A percentile compares a stretch with the other conserved stretches of the same genome.
Conservation (phyloP, 148 eudicot species). For the Vaccinium darrowii region DNA sequence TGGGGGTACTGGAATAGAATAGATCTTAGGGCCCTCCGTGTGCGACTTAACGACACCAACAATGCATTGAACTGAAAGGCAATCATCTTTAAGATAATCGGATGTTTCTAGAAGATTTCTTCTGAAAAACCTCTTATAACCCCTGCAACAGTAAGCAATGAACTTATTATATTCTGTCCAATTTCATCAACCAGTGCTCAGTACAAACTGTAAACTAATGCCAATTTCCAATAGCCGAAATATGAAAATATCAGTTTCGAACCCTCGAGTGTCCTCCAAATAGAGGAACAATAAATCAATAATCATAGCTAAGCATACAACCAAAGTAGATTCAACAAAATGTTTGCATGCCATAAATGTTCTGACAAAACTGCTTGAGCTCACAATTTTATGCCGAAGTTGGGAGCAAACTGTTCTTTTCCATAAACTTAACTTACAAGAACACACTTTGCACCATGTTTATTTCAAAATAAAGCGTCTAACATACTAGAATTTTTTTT, state of each 20-base stretch:
- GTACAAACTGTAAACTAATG: neutral
- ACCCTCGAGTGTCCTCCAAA: neutral
- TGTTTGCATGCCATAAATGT: neutral
- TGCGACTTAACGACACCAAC: conserved; percentile 44
- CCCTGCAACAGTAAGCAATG: conserved; percentile 28
- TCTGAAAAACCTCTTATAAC: conserved; percentile 41
- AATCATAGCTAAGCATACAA: conserved; percentile 1
- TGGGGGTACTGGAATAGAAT: conserved; percentile 31
- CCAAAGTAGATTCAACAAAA: neutral
- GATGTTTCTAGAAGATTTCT: conserved; percentile 39
- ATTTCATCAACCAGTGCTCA: neutral
- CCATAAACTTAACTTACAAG: neutral
- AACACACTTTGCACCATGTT: neutral
- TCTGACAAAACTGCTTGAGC: neutral
- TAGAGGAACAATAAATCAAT: neutral
- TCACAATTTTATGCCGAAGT: neutral
- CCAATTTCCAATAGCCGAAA: neutral
- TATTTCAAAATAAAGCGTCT: neutral
- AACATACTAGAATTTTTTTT: neutral
- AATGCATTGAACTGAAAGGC: conserved; percentile 35
- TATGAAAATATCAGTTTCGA: neutral
- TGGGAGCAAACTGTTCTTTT: neutral
- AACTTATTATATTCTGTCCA: neutral
- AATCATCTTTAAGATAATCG: conserved; percentile 44
- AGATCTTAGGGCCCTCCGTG: conserved; percentile 36